phyloP scores from a whole-genome alignment of 176 grass and related monocot species.

The Eragrostis curvula region DNA sequence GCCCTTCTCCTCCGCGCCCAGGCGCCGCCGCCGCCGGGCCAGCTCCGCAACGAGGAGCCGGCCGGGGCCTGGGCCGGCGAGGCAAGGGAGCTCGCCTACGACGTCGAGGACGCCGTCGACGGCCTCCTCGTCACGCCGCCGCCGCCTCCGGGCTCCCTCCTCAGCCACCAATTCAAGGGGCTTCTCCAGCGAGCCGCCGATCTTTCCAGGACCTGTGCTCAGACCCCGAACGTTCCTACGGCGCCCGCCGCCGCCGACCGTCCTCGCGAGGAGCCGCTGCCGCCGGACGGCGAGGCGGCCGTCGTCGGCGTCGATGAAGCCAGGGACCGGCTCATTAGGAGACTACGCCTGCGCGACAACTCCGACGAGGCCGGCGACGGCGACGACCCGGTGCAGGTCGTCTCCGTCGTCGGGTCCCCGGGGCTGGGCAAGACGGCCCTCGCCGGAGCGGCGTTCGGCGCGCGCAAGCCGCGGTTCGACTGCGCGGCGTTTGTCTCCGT shows the following conservation, averaged over 20 bases:
- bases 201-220: background rate
- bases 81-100: conserved; percentile 16
- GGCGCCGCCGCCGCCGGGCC: background rate
- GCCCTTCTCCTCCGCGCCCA: background rate
- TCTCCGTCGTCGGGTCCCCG: background rate
- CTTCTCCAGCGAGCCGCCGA: conserved; percentile 10
- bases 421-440: conserved; percentile 21
- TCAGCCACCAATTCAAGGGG: background rate
- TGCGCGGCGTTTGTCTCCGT: conserved; percentile 15
- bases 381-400: background rate
- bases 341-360: conserved; percentile 1
- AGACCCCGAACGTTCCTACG: background rate
- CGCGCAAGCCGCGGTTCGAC: background rate
- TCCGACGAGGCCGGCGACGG: background rate
- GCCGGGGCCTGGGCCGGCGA: background rate
- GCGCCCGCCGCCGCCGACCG: background rate
- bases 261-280: background rate
- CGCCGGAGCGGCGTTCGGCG: background rate
- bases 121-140: background rate
- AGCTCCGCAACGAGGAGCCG: background rate
- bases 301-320: background rate
- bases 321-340: conserved; percentile 12
- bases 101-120: conserved; percentile 11
- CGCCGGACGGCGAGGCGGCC: background rate
- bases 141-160: background rate